Base-by-base conservation (phyloP, 495 filamentous ascomycete genomes). In the Venustampulla echinocandica region DNA sequence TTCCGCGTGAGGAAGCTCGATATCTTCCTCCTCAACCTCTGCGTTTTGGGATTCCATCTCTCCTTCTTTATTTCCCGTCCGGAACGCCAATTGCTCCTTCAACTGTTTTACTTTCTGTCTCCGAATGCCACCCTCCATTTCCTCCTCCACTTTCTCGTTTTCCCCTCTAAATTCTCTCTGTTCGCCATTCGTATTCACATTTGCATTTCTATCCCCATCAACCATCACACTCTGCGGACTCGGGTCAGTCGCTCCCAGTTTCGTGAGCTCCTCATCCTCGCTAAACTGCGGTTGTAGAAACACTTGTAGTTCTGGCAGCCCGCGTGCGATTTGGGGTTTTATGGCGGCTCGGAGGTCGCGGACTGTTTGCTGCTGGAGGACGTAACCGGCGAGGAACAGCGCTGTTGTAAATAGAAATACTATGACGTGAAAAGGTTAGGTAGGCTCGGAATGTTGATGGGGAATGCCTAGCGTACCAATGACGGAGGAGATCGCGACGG, bases 361-460 rank as follows among this genome's bases (percentile, higher is more conserved):
- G 1, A 77, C 57, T 0, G 73, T 76, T 36, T 71, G 67, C 47
- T 77, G 76, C 48, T 71, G 79, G 60, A 66, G 73, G 48, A 56
- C 69, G 64, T 69, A 80, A 52, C 63, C 73, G 59, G 61, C 67
- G 34, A 67, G 68, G 64, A 68, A 76, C 42, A 73, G 69, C 46
- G 71, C 75, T 15, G 63, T 44, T 38, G 73, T 73, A 63, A 67
- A 71, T 48, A 74, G 44, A 51, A 74, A 51, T 37, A 73, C 69
- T 77, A 47, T 10, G 44, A 42, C 48, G 45, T 38, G 23, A 37
- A 47, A 18, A 44, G 20, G 4, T 58, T 55, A 44, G 9, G 37
- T 24, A 23, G 11, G 41, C 39, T 36, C 17, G 14, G 11, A 14
- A 40, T 44, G 22, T 33, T 15, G 43, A 17, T 25, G 15, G 35